Percentiles rank a stretch among this genome's conserved stretches.
phyloP scores from a whole-genome alignment of 2,329 filamentous ascomycete species.

The Apiospora arundinis region DNA sequence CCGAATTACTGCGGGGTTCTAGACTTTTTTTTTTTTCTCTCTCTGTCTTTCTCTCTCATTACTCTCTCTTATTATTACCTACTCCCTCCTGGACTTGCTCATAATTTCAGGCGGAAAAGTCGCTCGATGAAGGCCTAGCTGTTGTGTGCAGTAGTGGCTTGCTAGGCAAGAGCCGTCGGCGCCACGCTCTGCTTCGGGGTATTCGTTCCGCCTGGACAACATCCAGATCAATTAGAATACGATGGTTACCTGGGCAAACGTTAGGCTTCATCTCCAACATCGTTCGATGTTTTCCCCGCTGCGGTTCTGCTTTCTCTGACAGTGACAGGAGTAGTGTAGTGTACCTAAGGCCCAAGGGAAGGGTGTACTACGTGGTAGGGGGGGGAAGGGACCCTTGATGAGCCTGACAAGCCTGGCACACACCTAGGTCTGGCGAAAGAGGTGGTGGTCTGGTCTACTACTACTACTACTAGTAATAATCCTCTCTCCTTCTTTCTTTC shows the following conservation, averaged over 20 bases:
- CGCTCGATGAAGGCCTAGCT: neutral
- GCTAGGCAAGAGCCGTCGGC: conserved; percentile 12
- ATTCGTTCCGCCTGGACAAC: neutral
- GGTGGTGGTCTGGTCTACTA: neutral
- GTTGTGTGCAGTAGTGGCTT: conserved; percentile 10
- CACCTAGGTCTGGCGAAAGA: neutral
- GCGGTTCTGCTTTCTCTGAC: neutral
- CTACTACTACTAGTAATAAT: too few relatives aligned
- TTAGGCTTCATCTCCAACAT: neutral
- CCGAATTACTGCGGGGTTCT: conserved; percentile 2
- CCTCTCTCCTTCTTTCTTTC: neutral
- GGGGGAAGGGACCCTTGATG: neutral
- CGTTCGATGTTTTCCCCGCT: conserved; percentile 5
- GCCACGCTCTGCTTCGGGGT: conserved; percentile 12
- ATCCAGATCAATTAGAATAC: conserved; percentile 14
- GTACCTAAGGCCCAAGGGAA: too few relatives aligned
- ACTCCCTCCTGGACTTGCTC: neutral
- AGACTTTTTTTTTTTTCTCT: neutral
- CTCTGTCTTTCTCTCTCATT: neutral
- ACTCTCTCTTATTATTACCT: neutral
- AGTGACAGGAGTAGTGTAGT: neutral
- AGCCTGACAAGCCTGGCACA: too few relatives aligned
- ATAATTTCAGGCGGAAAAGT: neutral
- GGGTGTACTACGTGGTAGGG: too few relatives aligned
- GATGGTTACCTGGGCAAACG: neutral